These are phyloP conservation scores for Solanum tacnaense DNA, from an alignment of 257 asterid species.

Conservation along the genomic window DNA sequence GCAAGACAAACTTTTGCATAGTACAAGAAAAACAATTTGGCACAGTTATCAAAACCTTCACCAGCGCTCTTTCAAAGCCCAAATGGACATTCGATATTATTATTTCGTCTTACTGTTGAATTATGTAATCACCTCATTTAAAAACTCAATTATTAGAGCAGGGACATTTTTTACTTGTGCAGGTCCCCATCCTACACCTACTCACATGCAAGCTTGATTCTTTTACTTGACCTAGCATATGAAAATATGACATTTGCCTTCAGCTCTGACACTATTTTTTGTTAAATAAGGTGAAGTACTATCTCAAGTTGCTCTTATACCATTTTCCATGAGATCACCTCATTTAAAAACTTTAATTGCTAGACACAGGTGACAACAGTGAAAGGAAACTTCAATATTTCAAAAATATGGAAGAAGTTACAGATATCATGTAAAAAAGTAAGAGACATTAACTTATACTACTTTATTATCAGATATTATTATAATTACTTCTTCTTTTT, in stretches of 20 bases:
- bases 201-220: not conserved
- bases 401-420: not conserved
- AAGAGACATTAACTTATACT: not conserved
- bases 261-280: not conserved
- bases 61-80: not conserved
- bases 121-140: not conserved
- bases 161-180: not conserved
- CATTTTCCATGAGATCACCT: not conserved
- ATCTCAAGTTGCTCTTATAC: not conserved
- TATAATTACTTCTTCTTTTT: too few relatives aligned
- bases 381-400: not conserved
- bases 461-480: not conserved
- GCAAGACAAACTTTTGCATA: not conserved
- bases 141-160: not conserved
- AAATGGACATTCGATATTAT: not conserved
- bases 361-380: not conserved
- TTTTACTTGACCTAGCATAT: not conserved
- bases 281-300: not conserved
- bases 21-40: not conserved
- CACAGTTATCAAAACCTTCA: not conserved
- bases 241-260: not conserved
- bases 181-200: not conserved
- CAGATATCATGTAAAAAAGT: not conserved
- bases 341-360: not conserved
- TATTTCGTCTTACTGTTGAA: not conserved